A percentile compares a stretch with the other conserved stretches of the same genome.
Evolutionary conservation across 1,284 basidiomycete genomes (phyloP).

Genomic region (Ustilago shanxiensis): DNA sequence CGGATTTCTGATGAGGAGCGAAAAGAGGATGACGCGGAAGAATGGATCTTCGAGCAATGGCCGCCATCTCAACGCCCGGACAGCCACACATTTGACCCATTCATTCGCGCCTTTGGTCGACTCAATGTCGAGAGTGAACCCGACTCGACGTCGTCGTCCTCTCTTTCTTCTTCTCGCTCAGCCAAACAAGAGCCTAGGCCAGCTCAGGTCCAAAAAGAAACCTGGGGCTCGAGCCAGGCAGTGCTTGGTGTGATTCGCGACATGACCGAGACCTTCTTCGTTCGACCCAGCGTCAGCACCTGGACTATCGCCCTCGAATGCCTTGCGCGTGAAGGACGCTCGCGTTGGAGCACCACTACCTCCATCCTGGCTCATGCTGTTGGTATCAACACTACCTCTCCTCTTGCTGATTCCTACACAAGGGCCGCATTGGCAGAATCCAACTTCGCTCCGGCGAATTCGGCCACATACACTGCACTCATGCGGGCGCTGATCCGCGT

Average conservation of each 20-base stretch:
- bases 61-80: constrained; percentile 35
- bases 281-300: constrained; percentile 28
- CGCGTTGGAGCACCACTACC: constrained; percentile 22
- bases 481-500: constrained; percentile 32
- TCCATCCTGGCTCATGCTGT: constrained; percentile 23
- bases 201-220: constrained; percentile 5
- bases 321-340: constrained; percentile 32
- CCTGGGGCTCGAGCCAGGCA: constrained; percentile 34
- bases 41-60: constrained; percentile 33
- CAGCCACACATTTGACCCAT: constrained; percentile 41
- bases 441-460: constrained; percentile 27
- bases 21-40: not conserved
- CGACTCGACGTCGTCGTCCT: not conserved
- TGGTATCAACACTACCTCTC: constrained; percentile 34
- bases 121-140: constrained; percentile 11
- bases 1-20: not conserved
- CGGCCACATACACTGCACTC: constrained; percentile 45
- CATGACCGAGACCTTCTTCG: constrained; percentile 33
- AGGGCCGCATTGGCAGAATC: not conserved
- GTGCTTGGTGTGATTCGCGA: constrained; percentile 39
- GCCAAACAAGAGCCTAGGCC: not conserved
- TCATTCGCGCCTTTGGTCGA: constrained; percentile 39
- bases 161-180: not conserved
- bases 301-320: constrained; percentile 54
- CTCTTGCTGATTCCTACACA: not conserved